Base-by-base conservation (phyloP, 352 stramenopile genomes). In the Phytophthora pistaciae region DNA sequence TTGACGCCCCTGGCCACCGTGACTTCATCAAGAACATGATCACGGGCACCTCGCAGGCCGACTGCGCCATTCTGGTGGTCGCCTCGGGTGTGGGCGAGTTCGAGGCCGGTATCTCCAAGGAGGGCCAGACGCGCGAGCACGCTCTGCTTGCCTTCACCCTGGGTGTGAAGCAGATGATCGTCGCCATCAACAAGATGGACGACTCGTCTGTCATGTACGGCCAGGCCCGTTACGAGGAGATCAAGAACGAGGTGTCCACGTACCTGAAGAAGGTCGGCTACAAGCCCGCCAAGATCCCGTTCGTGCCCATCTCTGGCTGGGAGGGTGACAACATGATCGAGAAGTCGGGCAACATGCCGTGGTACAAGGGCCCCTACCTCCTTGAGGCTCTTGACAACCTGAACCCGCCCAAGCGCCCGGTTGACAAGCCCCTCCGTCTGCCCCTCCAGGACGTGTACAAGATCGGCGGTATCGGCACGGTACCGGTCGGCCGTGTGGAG, bases 11-110 rank as follows among this genome's bases (percentile, higher is more conserved):
- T 46, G 98, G 97, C 36, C 97, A 99, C 86, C 89, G 95, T 79
- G 97, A 99, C 80, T 99, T 99, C 85, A 99, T 99, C 83, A 99
- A 99, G 94, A 99, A 99, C 85, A 99, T 99, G 98, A 99, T 99
- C 78, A 99, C 97, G 42, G 98, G 98, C 58, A 99, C 97, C 14
- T 98, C 94, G 68, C 98, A 99, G 84, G 97, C 97, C n/a, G 98
- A 99, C 90, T 95, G 97, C 62, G 97, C 98, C 46, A 84, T 99
- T 69, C 83, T 99, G 10, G 92, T 99, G 27, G 90, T 99, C 29
- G 90, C 98, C 72, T 96, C 96, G 14, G 88, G 82, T 33, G 78
- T 94, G 44, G 90, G 89, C 77, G 97, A 96, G 60, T 99, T 99
- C 87, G 94, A 99, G 74, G 91, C 85, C 64, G 97, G 96, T 79